phyloP scores from a whole-genome alignment of 1,139 yeast genomes.

The Candida pseudocylindracea region DNA sequence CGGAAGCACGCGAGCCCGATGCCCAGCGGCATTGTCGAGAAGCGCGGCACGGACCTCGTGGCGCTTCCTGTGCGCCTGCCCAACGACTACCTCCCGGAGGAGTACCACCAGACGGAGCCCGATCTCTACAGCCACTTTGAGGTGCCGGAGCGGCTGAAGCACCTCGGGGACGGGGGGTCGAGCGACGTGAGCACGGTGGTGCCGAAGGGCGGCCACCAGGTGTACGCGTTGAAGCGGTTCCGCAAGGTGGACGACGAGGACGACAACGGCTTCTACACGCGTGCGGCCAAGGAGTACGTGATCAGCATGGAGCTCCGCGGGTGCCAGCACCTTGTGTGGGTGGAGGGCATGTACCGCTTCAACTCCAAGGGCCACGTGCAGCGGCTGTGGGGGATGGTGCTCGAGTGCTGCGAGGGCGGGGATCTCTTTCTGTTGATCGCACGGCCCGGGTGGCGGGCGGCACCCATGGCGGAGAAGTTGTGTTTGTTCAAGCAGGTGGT shows the following conservation, averaged over 20 bases:
- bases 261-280: constrained; percentile 39
- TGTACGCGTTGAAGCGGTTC: constrained; percentile 43
- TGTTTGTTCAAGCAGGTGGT: constrained; percentile 41
- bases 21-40: neutral
- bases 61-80: constrained; percentile 39
- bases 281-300: constrained; percentile 42
- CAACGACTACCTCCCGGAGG: constrained; percentile 35
- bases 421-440: constrained; percentile 23
- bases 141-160: constrained; percentile 13
- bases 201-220: constrained; percentile 15
- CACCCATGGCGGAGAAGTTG: constrained; percentile 21
- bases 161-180: constrained; percentile 54
- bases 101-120: constrained; percentile 24
- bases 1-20: neutral
- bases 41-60: neutral
- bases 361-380: constrained; percentile 30
- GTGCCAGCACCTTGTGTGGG: too few species aligned
- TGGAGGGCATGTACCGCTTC: constrained; percentile 14
- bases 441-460: constrained; percentile 23
- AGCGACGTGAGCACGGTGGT: constrained; percentile 36
- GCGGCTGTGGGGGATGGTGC: constrained; percentile 59
- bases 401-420: constrained; percentile 40
- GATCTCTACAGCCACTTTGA: constrained; percentile 36
- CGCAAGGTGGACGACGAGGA: constrained; percentile 35
- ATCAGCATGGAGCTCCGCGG: constrained; percentile 24